Base-by-base conservation (phyloP, 805 yeast genomes). In the Torulaspora microellipsoides region DNA sequence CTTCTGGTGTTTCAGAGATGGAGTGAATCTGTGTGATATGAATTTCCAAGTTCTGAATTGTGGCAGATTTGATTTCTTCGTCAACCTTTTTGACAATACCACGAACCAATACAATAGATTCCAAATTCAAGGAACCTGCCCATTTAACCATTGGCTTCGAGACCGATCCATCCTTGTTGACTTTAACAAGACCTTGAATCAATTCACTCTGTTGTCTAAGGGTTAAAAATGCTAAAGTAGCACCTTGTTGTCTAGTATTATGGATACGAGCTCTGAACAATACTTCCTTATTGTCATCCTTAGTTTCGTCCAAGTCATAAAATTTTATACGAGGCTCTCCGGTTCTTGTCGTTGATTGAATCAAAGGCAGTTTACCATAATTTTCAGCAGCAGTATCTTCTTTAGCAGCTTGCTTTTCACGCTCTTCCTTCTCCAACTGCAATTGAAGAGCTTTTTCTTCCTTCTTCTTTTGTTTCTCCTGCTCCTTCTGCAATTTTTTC, bases 141-240 rank as follows among this genome's bases (percentile, higher is more conserved):
- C 96, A 93, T 71, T 93, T 93, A 54, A 90, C 95, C 91, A 93
- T 85, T 66, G 85, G 96, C 70, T 93, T 93, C 40, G 96, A 85
- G 37, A 93, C 75, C 36, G 82, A 70, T 9, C 70, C 71, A 49
- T 80, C 81, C 58, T 79, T 78, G 59, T 84, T 80, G 48, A 85
- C 83, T 62, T 83, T 87, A 51, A 90, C 72, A 49, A 93, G 75
- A 46, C 85, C 95, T 74, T 91, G 98, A 58, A 90, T 78, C 59
- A 83, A 69, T 47, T 78, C 77, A 43, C 78, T 73, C 70, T 88
- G 96, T 73, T 93, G 99, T 73, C 99, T 85, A 58, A 93, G 80
- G 20, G 95, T 80, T 58, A 91, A 69, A 67, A 93, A 93, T 42
- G 85, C 78, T 84, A 93, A 81, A 52, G 95, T 89, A 59, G 95